Conservation (phyloP, 805 yeast species). For the Spathaspora sp. region DNA sequence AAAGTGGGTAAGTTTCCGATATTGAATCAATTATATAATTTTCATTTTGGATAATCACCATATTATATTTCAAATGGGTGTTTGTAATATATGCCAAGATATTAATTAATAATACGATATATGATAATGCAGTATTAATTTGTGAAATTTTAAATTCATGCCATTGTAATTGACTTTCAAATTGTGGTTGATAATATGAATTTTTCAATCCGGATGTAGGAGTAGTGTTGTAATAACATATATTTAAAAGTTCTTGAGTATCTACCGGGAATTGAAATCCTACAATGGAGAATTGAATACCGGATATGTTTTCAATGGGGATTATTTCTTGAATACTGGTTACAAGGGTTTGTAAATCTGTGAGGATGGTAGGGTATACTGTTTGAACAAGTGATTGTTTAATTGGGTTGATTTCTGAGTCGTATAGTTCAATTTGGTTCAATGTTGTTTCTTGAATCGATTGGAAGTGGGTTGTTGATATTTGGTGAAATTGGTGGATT, state of each 20-base stretch:
- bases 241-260: slow-evolving; percentile 24
- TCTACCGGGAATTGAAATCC: slow-evolving; percentile 35
- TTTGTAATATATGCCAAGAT: slow-evolving; percentile 22
- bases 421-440: slow-evolving; percentile 21
- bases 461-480: slow-evolving; percentile 6
- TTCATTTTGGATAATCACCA: slow-evolving; percentile 18
- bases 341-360: slow-evolving; percentile 12
- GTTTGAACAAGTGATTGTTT: slow-evolving; percentile 17
- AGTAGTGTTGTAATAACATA: slow-evolving; percentile 22
- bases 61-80: slow-evolving; percentile 24
- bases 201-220: slow-evolving; percentile 1
- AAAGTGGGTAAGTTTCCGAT: slow-evolving; percentile 6
- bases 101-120: slow-evolving; percentile 25
- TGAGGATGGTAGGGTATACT: slow-evolving; percentile 19
- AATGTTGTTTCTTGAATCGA: slow-evolving; percentile 12
- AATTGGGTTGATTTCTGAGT: slow-evolving; percentile 26
- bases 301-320: slow-evolving; percentile 21
- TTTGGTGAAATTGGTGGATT: slow-evolving; percentile 15
- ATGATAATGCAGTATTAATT: slow-evolving; percentile 30
- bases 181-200: slow-evolving; percentile 7
- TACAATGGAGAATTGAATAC: slow-evolving; percentile 24
- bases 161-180: slow-evolving; percentile 4
- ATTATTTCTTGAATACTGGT: slow-evolving; percentile 20
- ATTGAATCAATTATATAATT: slow-evolving; percentile 22
- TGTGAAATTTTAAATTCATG: slow-evolving; percentile 16